Evolutionary conservation across 2,329 filamentous ascomycete genomes (phyloP), one percentile per base, ranked within the genome.

Genomic region (Colletotrichum tabaci): DNA sequence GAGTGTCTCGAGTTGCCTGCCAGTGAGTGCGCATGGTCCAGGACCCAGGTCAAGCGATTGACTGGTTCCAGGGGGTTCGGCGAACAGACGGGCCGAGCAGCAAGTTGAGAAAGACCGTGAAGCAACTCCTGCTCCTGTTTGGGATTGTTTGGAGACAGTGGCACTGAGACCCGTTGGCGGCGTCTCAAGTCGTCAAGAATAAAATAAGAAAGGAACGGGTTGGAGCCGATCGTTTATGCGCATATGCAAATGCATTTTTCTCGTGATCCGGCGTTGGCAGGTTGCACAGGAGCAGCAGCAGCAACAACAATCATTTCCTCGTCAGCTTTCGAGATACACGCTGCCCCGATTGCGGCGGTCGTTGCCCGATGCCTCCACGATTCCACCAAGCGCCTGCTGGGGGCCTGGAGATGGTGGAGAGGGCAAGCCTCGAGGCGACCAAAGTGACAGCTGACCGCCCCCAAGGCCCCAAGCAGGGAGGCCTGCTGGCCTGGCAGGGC

Each of bases 101-200:
- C 30, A 18, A 18, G 44, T 50, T 30, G 30, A 9, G 30, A 30
- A 30, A 30, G 30, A 9, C 30, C 26, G 26, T 50, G 40, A 46
- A 49, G 44, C 60, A 52, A 62, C 50, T 62, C 62, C 56, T 66
- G 21, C 40, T 61, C 56, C 57, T 61, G 64, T 67, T 67, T 67
- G 64, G 64, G 56, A 40, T 38, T 61, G 68, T 63, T 67, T 71
- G 58, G 64, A 66, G 46, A 68, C 58, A 52, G 68, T 68, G 52
- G 26, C 58, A 71, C 65, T 40, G 30, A 55, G 61, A 56, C 53
- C 61, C 38, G 49, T 58, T 23, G 46, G 50, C 15, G 30, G 44
- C 49, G 68, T 71, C 65, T 71, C 68, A 71, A 58, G 65, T 71
- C 47, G 49, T 18, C 26, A 40, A 23, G 10, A 35, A 38, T 23